A percentile compares a stretch with the other conserved stretches of the same genome.
phyloP scores from a whole-genome alignment of 164 flowering plant species.

The Dillenia suffruticosa region DNA sequence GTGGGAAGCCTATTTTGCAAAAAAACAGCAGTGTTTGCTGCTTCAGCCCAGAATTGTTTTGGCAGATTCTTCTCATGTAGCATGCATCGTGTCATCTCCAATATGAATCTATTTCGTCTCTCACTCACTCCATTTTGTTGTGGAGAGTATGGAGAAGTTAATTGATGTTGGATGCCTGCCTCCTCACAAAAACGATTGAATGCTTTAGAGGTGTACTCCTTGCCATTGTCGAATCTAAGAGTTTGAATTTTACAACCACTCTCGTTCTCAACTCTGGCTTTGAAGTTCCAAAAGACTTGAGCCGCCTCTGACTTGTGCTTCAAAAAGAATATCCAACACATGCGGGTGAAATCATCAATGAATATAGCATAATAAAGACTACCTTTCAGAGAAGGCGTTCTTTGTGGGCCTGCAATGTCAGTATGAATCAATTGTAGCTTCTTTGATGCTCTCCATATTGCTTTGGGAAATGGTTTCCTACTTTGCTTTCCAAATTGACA shows the following conservation, averaged over 20 bases:
- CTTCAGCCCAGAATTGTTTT: neutral
- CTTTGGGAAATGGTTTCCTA: no score
- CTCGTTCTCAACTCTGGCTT: neutral
- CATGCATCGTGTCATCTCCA: no score
- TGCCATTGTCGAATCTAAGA: neutral
- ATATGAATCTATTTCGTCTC: neutral
- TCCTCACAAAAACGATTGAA: slow-evolving; percentile 1
- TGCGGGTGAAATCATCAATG: slow-evolving; percentile 9
- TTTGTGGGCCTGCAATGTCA: neutral
- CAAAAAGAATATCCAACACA: slow-evolving; percentile 6
- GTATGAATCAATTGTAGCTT: slow-evolving; percentile 8
- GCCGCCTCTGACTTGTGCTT: slow-evolving; percentile 4
- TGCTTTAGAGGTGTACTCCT: neutral
- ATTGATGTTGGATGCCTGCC: slow-evolving; percentile 5
- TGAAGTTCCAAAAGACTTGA: neutral
- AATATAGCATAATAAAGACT: neutral
- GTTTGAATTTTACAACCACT: neutral
- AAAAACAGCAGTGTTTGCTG: neutral
- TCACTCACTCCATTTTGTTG: neutral
- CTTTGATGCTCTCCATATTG: slow-evolving; percentile 6
- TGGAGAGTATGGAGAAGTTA: neutral
- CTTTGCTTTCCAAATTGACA: no score
- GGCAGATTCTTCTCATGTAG: neutral
- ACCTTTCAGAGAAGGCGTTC: neutral
- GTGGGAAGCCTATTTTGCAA: neutral